Evolutionary conservation across 2,329 filamentous ascomycete species (phyloP).

Genomic region (Penicillium hordei): DNA sequence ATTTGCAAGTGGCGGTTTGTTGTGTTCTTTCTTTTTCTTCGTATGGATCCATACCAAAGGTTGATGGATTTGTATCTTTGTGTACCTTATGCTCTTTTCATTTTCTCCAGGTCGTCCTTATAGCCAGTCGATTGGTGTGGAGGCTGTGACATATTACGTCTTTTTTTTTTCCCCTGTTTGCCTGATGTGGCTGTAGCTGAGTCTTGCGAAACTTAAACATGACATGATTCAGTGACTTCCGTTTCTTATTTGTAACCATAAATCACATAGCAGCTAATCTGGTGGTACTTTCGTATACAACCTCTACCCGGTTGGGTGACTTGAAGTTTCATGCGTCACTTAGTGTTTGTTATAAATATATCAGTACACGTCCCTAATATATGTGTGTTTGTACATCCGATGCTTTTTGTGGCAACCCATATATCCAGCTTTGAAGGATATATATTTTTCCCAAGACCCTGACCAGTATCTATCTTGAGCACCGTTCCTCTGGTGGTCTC

Average conservation of each 20-base stretch:
- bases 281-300: background rate
- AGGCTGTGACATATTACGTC: slow-evolving; percentile 23
- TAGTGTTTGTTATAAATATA: background rate
- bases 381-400: background rate
- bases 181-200: slow-evolving; percentile 22
- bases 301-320: background rate
- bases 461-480: slow-evolving; percentile 53
- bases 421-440: background rate
- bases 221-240: background rate
- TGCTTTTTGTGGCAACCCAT: background rate
- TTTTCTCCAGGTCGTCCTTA: slow-evolving; percentile 16
- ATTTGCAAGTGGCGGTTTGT: slow-evolving; percentile 11
- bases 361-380: background rate
- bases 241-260: background rate
- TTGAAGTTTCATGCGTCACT: background rate
- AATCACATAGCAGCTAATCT: background rate
- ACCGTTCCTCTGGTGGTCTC: slow-evolving; percentile 65
- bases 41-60: slow-evolving; percentile 16
- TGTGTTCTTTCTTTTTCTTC: slow-evolving; percentile 15
- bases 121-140: slow-evolving; percentile 19
- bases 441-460: background rate
- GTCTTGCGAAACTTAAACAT: slow-evolving; percentile 19
- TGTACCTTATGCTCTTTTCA: slow-evolving; percentile 20
- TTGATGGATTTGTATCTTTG: slow-evolving; percentile 20
- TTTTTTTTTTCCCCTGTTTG: slow-evolving; percentile 1